These are phyloP conservation scores for Boletellus ananas DNA, from an alignment of 768 basidiomycete genomes.

Conservation along the genomic window DNA sequence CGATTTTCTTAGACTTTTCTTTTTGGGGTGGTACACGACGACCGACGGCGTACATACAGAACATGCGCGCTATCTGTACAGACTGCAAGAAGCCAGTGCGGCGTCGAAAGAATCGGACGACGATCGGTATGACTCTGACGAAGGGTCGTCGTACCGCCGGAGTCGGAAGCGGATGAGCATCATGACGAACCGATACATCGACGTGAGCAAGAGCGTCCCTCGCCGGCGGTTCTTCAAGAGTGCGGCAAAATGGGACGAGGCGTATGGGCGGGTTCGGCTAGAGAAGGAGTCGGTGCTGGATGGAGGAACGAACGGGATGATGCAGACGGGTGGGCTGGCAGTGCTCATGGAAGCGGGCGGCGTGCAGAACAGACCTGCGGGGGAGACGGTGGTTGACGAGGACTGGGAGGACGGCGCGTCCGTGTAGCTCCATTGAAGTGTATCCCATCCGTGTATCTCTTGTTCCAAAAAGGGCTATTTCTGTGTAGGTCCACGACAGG, in stretches of 20 bases:
- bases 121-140: slow-evolving; percentile 44
- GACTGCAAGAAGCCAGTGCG: slow-evolving; percentile 48
- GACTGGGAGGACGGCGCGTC: slow-evolving; percentile 32
- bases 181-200: slow-evolving; percentile 55
- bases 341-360: slow-evolving; percentile 25
- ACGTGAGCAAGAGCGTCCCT: slow-evolving; percentile 32
- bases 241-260: slow-evolving; percentile 35
- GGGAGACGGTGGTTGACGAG: slow-evolving; percentile 20
- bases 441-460: background rate
- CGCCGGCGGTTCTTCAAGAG: slow-evolving; percentile 62
- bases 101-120: slow-evolving; percentile 47
- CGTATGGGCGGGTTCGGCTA: slow-evolving; percentile 20
- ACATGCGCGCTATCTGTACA: slow-evolving; percentile 63
- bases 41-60: slow-evolving; percentile 36
- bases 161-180: slow-evolving; percentile 65
- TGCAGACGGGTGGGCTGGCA: slow-evolving; percentile 12
- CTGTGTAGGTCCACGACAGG: background rate
- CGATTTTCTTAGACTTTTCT: background rate
- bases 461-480: slow-evolving; percentile 1
- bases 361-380: slow-evolving; percentile 13
- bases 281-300: slow-evolving; percentile 25
- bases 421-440: slow-evolving; percentile 11
- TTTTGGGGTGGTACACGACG: background rate
- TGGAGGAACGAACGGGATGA: slow-evolving; percentile 7
- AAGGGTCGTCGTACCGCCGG: slow-evolving; percentile 39